Evolutionary conservation across 192 early-diverging fungal species (phyloP), one percentile per base, ranked within the genome.

Genomic region (Funneliformis geosporum): DNA sequence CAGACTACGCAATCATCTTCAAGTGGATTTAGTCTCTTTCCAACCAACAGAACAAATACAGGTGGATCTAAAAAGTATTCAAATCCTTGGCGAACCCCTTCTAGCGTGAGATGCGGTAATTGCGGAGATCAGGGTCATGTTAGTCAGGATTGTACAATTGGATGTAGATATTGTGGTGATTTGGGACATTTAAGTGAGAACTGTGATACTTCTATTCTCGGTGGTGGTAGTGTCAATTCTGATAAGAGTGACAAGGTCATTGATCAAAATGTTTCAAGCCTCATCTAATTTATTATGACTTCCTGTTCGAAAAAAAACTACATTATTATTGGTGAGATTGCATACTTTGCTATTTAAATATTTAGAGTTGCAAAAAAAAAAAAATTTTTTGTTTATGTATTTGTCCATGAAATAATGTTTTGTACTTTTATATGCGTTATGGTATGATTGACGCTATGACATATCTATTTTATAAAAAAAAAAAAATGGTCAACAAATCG

Each of bases 121-220:
- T 89, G 88, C 64, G 88, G 85, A 12, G 84, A 85, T 64, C 42
- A 81, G 50, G 85, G 87, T 8, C 88, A 89, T 71, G 59, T 76
- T 27, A 89, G 88, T 65, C 60, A 82, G 25, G 84, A 84, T 6
- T 88, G 87, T 69, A 80, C 79, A 42, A 79, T 76, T 3, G 84
- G 84, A 18, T 85, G 84, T 74, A 72, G 84, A 33, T 85, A 85
- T 74, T 85, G 84, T 40, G 84, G 80, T 47, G 50, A 77, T 28
- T 67, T 64, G 12, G 79, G 75, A 7, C 84, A 85, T 80, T 80
- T 85, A 62, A 85, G 84, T 50, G 82, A 85, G 67, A 75, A 83
- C 61, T 85, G 84, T 75, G 79, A 79, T 61, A 18, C 38, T n/a
- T 9, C 33, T 18, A 69, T n/a, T 40, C 21, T 18, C 23, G 21